Evolutionary conservation across 2,329 filamentous ascomycete genomes (phyloP).

Genomic region (Hirsutella thompsonii): DNA sequence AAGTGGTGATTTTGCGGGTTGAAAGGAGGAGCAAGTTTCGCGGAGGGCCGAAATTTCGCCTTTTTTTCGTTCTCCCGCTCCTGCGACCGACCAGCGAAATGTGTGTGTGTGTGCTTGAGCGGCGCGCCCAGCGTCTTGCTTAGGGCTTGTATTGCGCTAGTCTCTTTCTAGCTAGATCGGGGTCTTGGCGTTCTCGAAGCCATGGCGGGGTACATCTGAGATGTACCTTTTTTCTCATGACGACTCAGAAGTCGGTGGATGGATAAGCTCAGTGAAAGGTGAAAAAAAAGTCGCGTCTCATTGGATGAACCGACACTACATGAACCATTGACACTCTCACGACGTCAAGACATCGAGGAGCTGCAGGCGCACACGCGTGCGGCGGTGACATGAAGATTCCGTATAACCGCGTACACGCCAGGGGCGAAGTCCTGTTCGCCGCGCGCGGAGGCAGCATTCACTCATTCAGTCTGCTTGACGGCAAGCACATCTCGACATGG

Average conservation of each 20-base stretch:
- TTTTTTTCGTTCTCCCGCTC: slow-evolving; percentile 6
- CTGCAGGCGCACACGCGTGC: too few relatives aligned
- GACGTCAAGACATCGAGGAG: background rate
- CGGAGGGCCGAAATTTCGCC: slow-evolving; percentile 8
- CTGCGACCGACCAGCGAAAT: slow-evolving; percentile 6
- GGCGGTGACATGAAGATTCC: slow-evolving; percentile 39
- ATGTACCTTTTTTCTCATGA: slow-evolving; percentile 20
- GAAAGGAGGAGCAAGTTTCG: background rate
- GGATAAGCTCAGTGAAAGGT: background rate
- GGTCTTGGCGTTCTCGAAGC: slow-evolving; percentile 2
- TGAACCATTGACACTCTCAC: background rate
- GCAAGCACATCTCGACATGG: slow-evolving; percentile 50
- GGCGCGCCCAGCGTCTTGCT: slow-evolving; percentile 10
- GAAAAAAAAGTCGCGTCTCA: background rate
- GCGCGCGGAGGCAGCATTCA: slow-evolving; percentile 63
- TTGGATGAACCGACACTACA: background rate
- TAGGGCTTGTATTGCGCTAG: slow-evolving; percentile 20
- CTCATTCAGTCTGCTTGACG: slow-evolving; percentile 47
- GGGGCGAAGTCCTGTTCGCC: slow-evolving; percentile 51
- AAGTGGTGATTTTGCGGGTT: slow-evolving; percentile 9
- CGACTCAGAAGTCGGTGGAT: background rate
- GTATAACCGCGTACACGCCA: slow-evolving; percentile 50
- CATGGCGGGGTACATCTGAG: slow-evolving; percentile 12
- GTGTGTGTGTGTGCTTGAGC: slow-evolving; percentile 16
- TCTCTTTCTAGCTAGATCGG: background rate